Percentiles rank a stretch among this genome's conserved stretches.
These are phyloP conservation scores for Fusarium sp. DNA, from an alignment of 2,329 filamentous ascomycete genomes.

Conservation along the genomic window DNA sequence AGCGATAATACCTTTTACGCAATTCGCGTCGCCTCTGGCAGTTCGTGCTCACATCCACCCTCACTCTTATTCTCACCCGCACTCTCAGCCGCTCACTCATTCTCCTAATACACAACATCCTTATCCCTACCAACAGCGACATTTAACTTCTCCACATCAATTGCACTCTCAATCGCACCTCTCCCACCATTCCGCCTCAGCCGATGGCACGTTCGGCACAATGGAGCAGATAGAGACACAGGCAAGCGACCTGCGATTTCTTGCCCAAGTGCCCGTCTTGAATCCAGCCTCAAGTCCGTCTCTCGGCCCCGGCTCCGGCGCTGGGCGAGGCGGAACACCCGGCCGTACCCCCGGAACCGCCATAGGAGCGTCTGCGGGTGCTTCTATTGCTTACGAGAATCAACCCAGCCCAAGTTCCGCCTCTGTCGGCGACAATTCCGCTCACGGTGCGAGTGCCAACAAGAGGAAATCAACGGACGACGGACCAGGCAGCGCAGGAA, in stretches of 20 bases:
- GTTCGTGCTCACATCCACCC: constrained; percentile 26
- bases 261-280: constrained; percentile 57
- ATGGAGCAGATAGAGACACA: constrained; percentile 70
- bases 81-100: constrained; percentile 15
- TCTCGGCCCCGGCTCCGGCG: constrained; percentile 41
- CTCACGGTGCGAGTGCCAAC: constrained; percentile 51
- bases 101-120: constrained; percentile 10
- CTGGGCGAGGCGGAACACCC: constrained; percentile 36
- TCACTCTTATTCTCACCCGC: constrained; percentile 12
- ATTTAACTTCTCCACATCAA: constrained; percentile 17
- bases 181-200: constrained; percentile 18
- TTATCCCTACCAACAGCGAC: constrained; percentile 30
- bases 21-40: constrained; percentile 35
- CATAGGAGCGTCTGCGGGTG: constrained; percentile 46
- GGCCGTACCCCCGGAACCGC: constrained; percentile 38
- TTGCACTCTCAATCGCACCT: constrained; percentile 15
- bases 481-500: constrained; percentile 52
- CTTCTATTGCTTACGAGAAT: constrained; percentile 52
- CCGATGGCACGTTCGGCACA: constrained; percentile 44
- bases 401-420: constrained; percentile 57
- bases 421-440: constrained; percentile 65
- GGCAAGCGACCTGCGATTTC: constrained; percentile 66
- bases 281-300: constrained; percentile 41
- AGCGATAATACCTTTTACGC: constrained; percentile 38
- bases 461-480: constrained; percentile 60